Evolutionary conservation across 2,329 filamentous ascomycete genomes (phyloP).

Genomic region (Bipolaris victoriae): DNA sequence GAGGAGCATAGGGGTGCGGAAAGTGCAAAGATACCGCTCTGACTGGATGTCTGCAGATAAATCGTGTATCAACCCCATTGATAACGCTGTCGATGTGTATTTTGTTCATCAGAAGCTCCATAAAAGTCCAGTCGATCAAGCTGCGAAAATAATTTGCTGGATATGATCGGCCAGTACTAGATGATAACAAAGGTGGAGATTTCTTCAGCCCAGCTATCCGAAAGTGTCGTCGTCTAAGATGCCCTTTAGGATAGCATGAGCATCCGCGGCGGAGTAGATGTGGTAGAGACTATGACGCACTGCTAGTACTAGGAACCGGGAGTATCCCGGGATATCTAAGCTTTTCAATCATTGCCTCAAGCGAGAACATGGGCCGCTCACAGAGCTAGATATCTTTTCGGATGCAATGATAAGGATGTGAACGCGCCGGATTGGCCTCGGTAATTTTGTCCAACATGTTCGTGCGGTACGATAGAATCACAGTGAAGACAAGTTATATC

Average conservation of each 20-base stretch:
- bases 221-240: not conserved
- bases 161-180: not conserved
- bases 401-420: not conserved
- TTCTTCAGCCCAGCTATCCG: not conserved
- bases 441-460: not conserved
- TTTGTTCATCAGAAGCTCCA: slow-evolving; percentile 3
- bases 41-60: not conserved
- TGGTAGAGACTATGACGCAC: slow-evolving; percentile 2
- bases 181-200: not conserved
- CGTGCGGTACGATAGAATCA: not conserved
- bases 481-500: not conserved
- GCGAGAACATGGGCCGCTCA: not conserved
- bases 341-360: not conserved
- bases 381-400: not conserved
- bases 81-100: slow-evolving; percentile 1
- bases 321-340: not conserved
- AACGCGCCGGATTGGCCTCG: not conserved
- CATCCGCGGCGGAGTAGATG: slow-evolving; percentile 1
- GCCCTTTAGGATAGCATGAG: not conserved
- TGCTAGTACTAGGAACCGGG: not conserved
- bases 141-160: not conserved
- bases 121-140: not conserved
- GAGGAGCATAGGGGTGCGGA: not conserved
- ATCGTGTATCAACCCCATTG: not conserved
- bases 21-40: not conserved